Conservation (phyloP, 495 filamentous ascomycete species). For the Paragyromitra xinjiangensis region DNA sequence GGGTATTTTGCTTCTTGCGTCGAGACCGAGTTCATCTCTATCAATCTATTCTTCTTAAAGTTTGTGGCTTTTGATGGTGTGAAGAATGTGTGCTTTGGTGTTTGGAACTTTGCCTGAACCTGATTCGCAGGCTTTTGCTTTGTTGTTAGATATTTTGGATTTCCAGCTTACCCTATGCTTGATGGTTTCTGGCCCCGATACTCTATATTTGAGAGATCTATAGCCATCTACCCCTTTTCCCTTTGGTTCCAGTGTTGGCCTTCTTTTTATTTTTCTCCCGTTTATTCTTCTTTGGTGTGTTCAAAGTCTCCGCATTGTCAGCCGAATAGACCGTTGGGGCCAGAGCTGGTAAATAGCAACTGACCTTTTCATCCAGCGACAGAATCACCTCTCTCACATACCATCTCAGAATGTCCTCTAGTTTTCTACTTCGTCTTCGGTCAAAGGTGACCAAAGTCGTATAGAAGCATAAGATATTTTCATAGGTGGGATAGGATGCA, state of each 20-base stretch:
- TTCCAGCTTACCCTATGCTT: conserved; percentile 15
- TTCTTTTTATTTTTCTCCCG: neutral
- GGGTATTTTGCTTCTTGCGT: conserved; percentile 27
- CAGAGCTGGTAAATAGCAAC: conserved; percentile 34
- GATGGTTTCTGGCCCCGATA: conserved; percentile 28
- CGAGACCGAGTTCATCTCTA: conserved; percentile 12
- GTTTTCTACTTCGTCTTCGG: neutral
- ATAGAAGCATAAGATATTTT: neutral
- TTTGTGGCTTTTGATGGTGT: conserved; percentile 22
- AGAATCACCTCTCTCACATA: conserved; percentile 27
- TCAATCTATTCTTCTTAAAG: conserved; percentile 19
- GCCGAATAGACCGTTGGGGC: conserved; percentile 28
- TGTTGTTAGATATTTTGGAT: conserved; percentile 20
- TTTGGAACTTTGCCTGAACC: conserved; percentile 11
- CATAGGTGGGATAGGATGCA: conserved; percentile 29
- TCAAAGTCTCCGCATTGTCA: conserved; percentile 32
- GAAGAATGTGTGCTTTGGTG: conserved; percentile 24
- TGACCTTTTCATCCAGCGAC: conserved; percentile 42
- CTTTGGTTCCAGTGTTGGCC: conserved; percentile 22
- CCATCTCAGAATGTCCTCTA: neutral
- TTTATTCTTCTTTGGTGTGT: conserved; percentile 13
- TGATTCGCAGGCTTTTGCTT: conserved; percentile 3
- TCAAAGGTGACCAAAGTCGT: neutral
- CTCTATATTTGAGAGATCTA: conserved; percentile 17
- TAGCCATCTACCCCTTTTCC: neutral